Evolutionary conservation across 106 monocot species (phyloP), one percentile per base, ranked within the genome.

Genomic region (Dendrobium catenatum): DNA sequence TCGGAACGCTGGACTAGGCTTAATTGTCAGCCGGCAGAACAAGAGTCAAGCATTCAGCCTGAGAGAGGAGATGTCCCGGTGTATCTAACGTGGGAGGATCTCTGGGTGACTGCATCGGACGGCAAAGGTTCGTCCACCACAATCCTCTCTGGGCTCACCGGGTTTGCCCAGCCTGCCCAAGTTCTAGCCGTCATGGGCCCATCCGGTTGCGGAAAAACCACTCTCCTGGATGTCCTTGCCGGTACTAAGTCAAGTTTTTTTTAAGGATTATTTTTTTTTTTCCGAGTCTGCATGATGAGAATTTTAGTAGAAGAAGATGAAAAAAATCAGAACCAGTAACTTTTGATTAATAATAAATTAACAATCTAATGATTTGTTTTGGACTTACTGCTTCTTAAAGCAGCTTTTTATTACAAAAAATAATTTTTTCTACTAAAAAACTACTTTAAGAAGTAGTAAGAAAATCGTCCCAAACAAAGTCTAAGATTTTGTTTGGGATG

Each of bases 101-200:
- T 91, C 16, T 84, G 75, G 81, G 88, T 91, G 26, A 82, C 78
- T 33, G 82, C 84, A n/a, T 19, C 61, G 2, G 61, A 33, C 44
- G 56, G 87, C 48, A 79, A 79, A 7, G 74, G 78, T 1, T 77
- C 75, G 5, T 46, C 47, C 42, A 72, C 61, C 9, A 27, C 79
- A 3, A 91, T 91, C 42, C 86, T 91, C 18, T 33, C 67, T 4
- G 88, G 86, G 2, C 54, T 86, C 66, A 86, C 78, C 40, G 90
- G 90, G 8, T 90, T 79, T 16, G 90, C 90, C 1, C 83, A 77
- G 55, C 90, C 90, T 76, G 81, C 83, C 1, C 82, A 86, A 79
- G 77, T 91, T 8, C 58, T 91, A 58, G 88, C 88, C 42, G 86
- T 91, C 80, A 91, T 91, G 90, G 90, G 90, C 2, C 90, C 90